phyloP scores from a whole-genome alignment of 768 basidiomycete species.

The Suillus cothurnatus region DNA sequence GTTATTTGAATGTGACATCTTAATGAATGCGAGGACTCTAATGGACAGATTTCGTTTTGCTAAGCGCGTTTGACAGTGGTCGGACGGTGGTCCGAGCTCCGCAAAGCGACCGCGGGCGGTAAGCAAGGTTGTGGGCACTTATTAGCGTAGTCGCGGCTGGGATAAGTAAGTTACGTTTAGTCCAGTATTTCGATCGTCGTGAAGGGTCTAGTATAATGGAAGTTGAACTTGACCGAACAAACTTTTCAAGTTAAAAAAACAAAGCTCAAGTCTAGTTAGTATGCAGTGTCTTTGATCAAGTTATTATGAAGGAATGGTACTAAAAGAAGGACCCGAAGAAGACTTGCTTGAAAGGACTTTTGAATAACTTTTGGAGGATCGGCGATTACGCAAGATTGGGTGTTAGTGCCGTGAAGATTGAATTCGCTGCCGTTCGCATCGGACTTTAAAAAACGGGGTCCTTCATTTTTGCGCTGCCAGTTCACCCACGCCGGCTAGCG shows the following conservation, averaged over 20 bases:
- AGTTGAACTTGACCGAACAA: neutral
- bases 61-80: neutral
- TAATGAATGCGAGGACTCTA: conserved; percentile 5
- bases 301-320: neutral
- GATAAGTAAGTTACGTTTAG: neutral
- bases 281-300: too few species aligned
- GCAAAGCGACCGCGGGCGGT: conserved; percentile 2
- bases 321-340: neutral
- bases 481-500: conserved; percentile 38
- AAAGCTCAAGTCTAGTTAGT: neutral
- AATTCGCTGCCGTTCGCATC: conserved; percentile 10
- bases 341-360: neutral
- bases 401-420: conserved; percentile 1
- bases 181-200: neutral
- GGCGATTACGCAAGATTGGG: conserved; percentile 27
- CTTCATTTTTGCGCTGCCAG: conserved; percentile 34
- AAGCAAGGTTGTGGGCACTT: neutral
- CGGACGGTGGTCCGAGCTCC: neutral
- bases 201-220: neutral
- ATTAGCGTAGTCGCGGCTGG: neutral
- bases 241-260: neutral
- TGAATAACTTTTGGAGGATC: conserved; percentile 14
- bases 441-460: conserved; percentile 40
- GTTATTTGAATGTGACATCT: neutral
- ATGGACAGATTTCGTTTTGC: conserved; percentile 4